Base-by-base conservation (phyloP, 768 basidiomycete genomes). In the Mrakia frigida region DNA sequence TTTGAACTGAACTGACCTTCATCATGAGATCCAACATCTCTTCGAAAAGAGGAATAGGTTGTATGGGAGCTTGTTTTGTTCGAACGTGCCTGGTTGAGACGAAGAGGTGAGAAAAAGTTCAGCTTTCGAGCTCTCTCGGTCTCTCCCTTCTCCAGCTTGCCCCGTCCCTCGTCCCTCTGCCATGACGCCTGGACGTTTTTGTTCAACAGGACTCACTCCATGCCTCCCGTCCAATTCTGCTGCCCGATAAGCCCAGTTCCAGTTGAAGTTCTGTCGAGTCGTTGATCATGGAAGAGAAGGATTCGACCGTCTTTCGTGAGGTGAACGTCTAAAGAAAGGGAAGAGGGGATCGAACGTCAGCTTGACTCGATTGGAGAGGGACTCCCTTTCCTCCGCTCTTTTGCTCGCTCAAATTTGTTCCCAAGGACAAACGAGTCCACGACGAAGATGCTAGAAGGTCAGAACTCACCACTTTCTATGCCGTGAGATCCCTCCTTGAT, bases 251-350 rank as follows among this genome's bases (percentile, higher is more conserved):
- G 68, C 2, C 84, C 84, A 16, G 75, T 82, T 7, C 83, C 84
- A n/a, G 79, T 81, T 1, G 83, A 84, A 21, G 84, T 84, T n/a
- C 84, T 69, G 71, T 83, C 83, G 52, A 84, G 74, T 3, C 80
- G 81, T 0, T 83, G 81, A 77, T 84, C 84, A 73, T 84, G 84
- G 63, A 84, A 83, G 81, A 84, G 82, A 67, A 84, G 73, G 6
- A 84, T 70, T 5, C 70, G 43, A 18, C 76, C 71, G 53, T 79
- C 79, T 11, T 41, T 31, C 0, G 76, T 72, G n/a, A 77, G 73
- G 46, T 79, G 79, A 23, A 79, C 74, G 41, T 79, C 74, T 70
- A 28, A 7, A 21, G n/a, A 13, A 53, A 18, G 35, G 18, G 7
- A 33, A 25, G 28, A 25, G 7, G 43, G 53, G 21, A 16, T 4